Evolutionary conservation across 2,329 filamentous ascomycete species (phyloP).

Genomic region (Penicillium polonicum): DNA sequence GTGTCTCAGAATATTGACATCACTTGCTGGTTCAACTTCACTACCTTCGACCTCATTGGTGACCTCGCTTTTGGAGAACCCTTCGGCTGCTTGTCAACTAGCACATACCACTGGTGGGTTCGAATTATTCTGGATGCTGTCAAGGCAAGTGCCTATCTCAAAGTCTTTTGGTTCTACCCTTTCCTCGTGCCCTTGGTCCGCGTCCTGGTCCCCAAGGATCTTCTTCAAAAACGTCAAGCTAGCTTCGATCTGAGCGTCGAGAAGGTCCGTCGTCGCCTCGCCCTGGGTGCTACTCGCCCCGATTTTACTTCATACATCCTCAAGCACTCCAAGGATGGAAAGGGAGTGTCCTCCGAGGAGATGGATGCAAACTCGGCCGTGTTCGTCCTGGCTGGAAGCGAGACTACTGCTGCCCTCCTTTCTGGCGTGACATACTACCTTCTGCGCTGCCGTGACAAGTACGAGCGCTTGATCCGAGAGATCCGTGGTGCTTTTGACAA

Average conservation of each 20-base stretch:
- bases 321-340: slow-evolving; percentile 18
- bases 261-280: slow-evolving; percentile 21
- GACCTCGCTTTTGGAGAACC: slow-evolving; percentile 36
- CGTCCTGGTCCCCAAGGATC: slow-evolving; percentile 19
- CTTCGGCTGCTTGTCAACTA: slow-evolving; percentile 31
- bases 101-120: slow-evolving; percentile 33
- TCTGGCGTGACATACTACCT: slow-evolving; percentile 28
- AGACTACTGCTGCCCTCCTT: slow-evolving; percentile 26
- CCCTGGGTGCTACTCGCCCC: slow-evolving; percentile 14
- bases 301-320: slow-evolving; percentile 30
- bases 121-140: slow-evolving; percentile 27
- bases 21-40: slow-evolving; percentile 27
- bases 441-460: slow-evolving; percentile 19
- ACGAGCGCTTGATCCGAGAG: slow-evolving; percentile 24
- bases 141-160: slow-evolving; percentile 24
- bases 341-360: slow-evolving; percentile 18
- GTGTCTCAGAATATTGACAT: slow-evolving; percentile 16
- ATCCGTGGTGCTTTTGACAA: slow-evolving; percentile 26
- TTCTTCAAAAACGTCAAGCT: slow-evolving; percentile 16
- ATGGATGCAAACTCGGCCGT: slow-evolving; percentile 27
- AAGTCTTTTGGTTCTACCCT: slow-evolving; percentile 22
- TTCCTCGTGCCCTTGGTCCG: slow-evolving; percentile 14
- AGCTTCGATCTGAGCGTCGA: slow-evolving; percentile 23
- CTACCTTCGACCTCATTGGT: slow-evolving; percentile 38
- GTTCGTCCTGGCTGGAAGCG: slow-evolving; percentile 27